A percentile compares a stretch with the other conserved stretches of the same genome.
Evolutionary conservation across 2,329 filamentous ascomycete genomes (phyloP).

Genomic region (Diaporthe humulicola): DNA sequence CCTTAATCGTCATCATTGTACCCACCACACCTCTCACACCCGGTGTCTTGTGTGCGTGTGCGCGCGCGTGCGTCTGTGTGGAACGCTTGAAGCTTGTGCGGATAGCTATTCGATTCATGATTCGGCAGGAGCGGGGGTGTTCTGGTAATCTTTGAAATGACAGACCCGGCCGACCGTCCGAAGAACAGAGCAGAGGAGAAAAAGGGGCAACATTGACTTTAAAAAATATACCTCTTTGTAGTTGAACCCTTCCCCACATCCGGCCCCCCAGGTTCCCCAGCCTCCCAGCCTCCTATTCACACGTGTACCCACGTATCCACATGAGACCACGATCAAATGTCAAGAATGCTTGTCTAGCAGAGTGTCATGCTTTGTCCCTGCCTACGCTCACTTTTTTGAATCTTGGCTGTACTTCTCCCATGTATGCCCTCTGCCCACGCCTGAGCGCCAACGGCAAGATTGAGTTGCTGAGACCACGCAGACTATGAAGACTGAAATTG

Average conservation of each 20-base stretch:
- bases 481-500: no score
- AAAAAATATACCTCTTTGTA: conserved; percentile 41
- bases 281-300: not conserved
- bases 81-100: conserved; percentile 30
- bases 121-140: conserved; percentile 8
- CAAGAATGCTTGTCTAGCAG: no score
- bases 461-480: no score
- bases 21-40: conserved; percentile 31
- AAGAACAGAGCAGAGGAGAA: conserved; percentile 24
- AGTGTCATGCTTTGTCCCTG: not conserved
- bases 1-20: conserved; percentile 39
- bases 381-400: not conserved
- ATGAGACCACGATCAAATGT: not conserved
- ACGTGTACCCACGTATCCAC: not conserved
- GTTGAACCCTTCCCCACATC: conserved; percentile 30
- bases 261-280: not conserved
- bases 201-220: conserved; percentile 38
- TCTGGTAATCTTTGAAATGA: conserved; percentile 35
- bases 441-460: not conserved
- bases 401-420: not conserved
- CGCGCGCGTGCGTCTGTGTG: conserved; percentile 29
- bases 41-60: conserved; percentile 21
- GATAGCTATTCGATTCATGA: conserved; percentile 36
- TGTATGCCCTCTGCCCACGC: not conserved
- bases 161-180: conserved; percentile 30